A percentile compares a stretch with the other conserved stretches of the same genome.
phyloP scores from a whole-genome alignment of 352 stramenopile species.

The Globisporangium cederbergense region DNA sequence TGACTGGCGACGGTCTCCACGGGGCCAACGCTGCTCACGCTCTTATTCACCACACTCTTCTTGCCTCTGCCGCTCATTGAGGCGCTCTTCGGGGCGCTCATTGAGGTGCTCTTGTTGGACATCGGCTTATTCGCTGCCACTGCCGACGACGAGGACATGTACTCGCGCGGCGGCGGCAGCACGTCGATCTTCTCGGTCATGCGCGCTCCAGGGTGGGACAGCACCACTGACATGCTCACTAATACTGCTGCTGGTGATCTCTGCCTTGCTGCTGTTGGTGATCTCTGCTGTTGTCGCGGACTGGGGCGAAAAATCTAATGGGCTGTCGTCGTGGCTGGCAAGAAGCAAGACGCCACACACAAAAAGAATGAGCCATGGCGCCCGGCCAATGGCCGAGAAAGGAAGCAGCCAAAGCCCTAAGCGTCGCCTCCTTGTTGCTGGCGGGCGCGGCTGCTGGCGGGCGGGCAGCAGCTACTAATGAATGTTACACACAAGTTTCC shows the following conservation, averaged over 20 bases:
- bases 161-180: slow-evolving; percentile 1
- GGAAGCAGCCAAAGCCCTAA: slow-evolving; percentile 3
- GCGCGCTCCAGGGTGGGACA: slow-evolving; percentile 1
- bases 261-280: not conserved
- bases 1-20: not conserved
- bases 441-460: not conserved
- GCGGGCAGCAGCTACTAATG: not conserved
- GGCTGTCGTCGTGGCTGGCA: not conserved
- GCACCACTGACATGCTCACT: slow-evolving; percentile 11
- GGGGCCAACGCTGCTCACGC: not conserved
- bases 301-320: slow-evolving; percentile 9
- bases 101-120: not conserved
- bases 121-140: not conserved
- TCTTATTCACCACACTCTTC: not conserved
- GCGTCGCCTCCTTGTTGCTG: not conserved
- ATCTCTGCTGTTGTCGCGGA: slow-evolving; percentile 2
- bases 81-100: not conserved
- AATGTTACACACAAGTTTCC: slow-evolving; percentile 3
- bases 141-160: not conserved
- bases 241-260: not conserved
- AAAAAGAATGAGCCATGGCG: not conserved
- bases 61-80: not conserved
- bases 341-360: not conserved
- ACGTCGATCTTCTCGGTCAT: slow-evolving; percentile 12
- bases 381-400: not conserved